Conservation (phyloP, 768 basidiomycete species). For the Trametes elegans region DNA sequence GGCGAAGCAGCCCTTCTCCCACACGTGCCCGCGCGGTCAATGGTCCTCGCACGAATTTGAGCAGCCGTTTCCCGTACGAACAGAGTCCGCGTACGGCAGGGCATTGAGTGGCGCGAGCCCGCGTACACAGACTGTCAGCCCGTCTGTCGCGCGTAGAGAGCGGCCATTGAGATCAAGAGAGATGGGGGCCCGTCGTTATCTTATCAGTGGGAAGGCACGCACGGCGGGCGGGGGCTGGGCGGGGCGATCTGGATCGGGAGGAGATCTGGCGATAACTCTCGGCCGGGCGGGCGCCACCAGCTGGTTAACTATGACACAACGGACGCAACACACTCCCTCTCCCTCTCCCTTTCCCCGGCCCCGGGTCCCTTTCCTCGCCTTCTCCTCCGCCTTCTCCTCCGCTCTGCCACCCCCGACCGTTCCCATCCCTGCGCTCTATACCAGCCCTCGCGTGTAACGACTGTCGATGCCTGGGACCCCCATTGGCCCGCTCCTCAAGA, state of each 20-base stretch:
- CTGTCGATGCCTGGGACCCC: slow-evolving; percentile 30
- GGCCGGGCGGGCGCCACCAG: not conserved
- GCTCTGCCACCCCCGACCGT: not conserved
- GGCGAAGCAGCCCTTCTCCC: not conserved
- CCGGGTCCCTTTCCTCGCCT: not conserved
- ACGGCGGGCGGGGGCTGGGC: not conserved
- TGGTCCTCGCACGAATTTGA: too few relatives aligned
- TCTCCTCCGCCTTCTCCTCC: not conserved
- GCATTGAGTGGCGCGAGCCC: too few relatives aligned
- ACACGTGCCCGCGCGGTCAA: too few relatives aligned
- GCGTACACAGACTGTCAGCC: too few relatives aligned
- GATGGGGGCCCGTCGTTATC: not conserved
- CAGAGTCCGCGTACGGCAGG: too few relatives aligned
- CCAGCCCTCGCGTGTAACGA: too few relatives aligned
- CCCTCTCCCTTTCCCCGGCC: not conserved
- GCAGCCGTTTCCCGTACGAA: too few relatives aligned
- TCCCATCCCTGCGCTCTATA: not conserved
- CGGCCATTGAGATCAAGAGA: too few relatives aligned
- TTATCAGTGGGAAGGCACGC: not conserved
- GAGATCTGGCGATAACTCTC: not conserved
- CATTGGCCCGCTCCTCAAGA: slow-evolving; percentile 46
- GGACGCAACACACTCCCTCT: not conserved
- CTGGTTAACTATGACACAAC: slow-evolving; percentile 15
- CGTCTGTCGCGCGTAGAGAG: too few relatives aligned
- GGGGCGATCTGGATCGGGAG: slow-evolving; percentile 6